Evolutionary conservation across 2,329 filamentous ascomycete species (phyloP).

Genomic region (Mariannaea elegans): DNA sequence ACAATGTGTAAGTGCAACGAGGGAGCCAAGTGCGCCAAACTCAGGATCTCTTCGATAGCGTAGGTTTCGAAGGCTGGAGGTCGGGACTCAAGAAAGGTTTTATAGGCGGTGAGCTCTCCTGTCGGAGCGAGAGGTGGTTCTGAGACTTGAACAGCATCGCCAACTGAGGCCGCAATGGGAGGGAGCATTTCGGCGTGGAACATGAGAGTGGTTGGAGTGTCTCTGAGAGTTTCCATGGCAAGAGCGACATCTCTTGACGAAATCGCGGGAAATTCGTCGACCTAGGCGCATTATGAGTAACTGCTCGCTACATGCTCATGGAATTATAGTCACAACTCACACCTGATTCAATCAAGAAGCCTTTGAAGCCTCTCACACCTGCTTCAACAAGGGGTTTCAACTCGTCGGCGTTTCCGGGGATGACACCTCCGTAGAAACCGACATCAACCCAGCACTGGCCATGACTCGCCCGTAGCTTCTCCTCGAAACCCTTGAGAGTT

Average conservation of each 20-base stretch:
- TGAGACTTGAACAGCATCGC: conserved; percentile 77
- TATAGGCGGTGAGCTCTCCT: conserved; percentile 80
- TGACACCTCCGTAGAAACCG: conserved; percentile 95
- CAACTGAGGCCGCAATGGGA: conserved; percentile 81
- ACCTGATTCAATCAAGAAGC: conserved; percentile 95
- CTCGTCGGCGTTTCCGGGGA: conserved; percentile 87
- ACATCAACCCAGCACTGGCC: conserved; percentile 98
- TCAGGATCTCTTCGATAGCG: conserved; percentile 86
- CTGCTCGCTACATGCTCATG: background rate
- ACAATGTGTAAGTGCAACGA: conserved; percentile 91
- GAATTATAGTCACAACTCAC: conserved; percentile 62
- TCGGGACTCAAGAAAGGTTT: conserved; percentile 90
- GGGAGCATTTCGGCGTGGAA: conserved; percentile 99
- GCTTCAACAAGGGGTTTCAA: conserved; percentile 82
- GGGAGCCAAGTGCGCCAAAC: conserved; percentile 81
- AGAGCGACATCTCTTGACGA: conserved; percentile 79
- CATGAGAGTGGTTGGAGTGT: conserved; percentile 91
- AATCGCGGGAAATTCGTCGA: conserved; percentile 96
- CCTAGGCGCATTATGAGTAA: conserved; percentile 57
- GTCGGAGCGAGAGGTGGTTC: conserved; percentile 74
- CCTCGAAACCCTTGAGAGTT: conserved; percentile 80
- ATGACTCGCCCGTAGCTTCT: conserved; percentile 84
- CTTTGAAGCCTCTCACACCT: conserved; percentile 95
- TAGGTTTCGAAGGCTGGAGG: conserved; percentile 91
- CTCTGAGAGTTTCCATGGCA: conserved; percentile 82